Percentiles rank a stretch among this genome's conserved stretches.
These are phyloP conservation scores for Geranomyces michiganensis DNA, from an alignment of 192 early-diverging fungal species.

Conservation along the genomic window DNA sequence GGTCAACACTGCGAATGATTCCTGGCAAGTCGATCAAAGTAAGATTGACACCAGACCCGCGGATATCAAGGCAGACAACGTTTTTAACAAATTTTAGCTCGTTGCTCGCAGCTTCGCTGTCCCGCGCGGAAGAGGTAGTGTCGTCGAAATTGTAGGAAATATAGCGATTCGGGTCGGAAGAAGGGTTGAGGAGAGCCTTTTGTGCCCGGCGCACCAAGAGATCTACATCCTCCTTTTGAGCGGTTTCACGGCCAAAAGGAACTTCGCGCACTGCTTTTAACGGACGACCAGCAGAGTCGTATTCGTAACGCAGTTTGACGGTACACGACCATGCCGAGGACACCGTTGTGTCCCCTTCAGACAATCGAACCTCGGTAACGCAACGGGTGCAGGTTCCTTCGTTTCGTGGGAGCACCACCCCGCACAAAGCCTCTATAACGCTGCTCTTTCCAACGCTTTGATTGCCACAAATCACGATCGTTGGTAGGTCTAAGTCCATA, in stretches of 20 bases:
- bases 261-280: conserved; percentile 41
- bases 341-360: conserved; percentile 18
- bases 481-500: conserved; percentile 58
- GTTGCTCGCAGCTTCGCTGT: conserved; percentile 49
- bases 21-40: conserved; percentile 67
- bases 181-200: conserved; percentile 61
- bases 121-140: conserved; percentile 34
- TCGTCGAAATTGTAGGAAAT: conserved; percentile 37
- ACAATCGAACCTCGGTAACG: conserved; percentile 57
- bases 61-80: conserved; percentile 61
- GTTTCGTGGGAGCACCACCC: conserved; percentile 50
- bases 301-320: conserved; percentile 54
- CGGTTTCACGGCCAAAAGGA: conserved; percentile 42
- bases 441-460: conserved; percentile 58
- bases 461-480: conserved; percentile 59
- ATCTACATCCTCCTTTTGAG: conserved; percentile 42
- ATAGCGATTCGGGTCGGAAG: conserved; percentile 37
- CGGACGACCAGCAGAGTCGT: conserved; percentile 36
- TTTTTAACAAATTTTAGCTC: conserved; percentile 54
- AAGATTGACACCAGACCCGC: conserved; percentile 52
- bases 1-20: conserved; percentile 55
- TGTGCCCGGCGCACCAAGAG: conserved; percentile 52
- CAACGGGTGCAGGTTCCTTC: conserved; percentile 61
- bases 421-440: conserved; percentile 58
- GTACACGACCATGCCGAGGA: conserved; percentile 47